Evolutionary conservation across 2,329 filamentous ascomycete species (phyloP).

Genomic region (Penicillium sp.): DNA sequence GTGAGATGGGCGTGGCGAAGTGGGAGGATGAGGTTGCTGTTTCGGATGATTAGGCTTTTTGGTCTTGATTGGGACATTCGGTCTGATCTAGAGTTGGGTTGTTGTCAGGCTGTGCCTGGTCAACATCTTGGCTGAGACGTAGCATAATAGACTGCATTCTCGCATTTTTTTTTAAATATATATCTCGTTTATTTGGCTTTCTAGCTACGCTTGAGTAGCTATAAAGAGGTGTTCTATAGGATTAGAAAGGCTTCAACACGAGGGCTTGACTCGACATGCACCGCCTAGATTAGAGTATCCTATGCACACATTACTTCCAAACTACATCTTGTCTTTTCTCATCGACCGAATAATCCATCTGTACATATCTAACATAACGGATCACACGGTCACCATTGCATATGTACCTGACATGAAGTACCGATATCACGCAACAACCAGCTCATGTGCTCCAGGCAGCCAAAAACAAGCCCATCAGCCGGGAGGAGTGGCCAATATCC

Average conservation of each 20-base stretch:
- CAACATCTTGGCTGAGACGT: not conserved
- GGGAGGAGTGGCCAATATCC: not conserved
- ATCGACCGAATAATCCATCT: not conserved
- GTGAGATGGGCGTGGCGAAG: slow-evolving; percentile 26
- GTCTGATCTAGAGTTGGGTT: not conserved
- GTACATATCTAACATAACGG: not conserved
- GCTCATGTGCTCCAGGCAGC: not conserved
- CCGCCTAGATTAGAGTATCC: not conserved
- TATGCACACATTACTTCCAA: not conserved
- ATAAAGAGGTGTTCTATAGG: too few species aligned
- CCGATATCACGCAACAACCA: not conserved
- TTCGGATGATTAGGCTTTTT: slow-evolving; percentile 29
- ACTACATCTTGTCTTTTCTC: not conserved
- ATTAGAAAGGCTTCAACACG: too few species aligned
- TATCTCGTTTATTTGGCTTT: not conserved
- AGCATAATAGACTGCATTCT: not conserved
- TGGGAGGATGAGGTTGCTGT: slow-evolving; percentile 41
- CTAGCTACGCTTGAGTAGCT: not conserved
- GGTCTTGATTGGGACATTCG: not conserved
- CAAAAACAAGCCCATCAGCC: not conserved
- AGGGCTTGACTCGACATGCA: not conserved
- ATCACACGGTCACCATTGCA: not conserved
- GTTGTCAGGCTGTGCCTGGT: not conserved
- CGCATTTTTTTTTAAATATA: too few species aligned
- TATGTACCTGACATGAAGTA: slow-evolving; percentile 3